A percentile compares a stretch with the other conserved stretches of the same genome.
Evolutionary conservation across 495 filamentous ascomycete genomes (phyloP).

Genomic region (Thozetella sp.): DNA sequence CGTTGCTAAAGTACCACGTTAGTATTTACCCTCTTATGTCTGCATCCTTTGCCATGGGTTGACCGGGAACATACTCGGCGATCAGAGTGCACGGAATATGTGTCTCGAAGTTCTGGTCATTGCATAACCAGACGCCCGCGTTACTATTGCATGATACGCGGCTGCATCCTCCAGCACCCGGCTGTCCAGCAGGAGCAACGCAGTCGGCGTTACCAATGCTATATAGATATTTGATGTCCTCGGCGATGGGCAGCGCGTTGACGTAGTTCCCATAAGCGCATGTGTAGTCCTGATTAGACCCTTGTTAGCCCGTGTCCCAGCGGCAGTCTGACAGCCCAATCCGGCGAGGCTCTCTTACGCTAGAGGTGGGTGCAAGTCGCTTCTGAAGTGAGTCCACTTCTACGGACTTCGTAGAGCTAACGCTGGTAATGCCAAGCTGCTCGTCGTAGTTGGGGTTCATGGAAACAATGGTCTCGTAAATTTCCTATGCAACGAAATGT

Average conservation of each 20-base stretch:
- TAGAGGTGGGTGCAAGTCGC: conserved; percentile 16
- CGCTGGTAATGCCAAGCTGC: conserved; percentile 14
- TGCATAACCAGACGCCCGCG: conserved; percentile 18
- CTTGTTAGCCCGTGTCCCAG: too few species aligned
- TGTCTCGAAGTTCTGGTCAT: conserved; percentile 10
- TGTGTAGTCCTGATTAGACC: conserved; percentile 14
- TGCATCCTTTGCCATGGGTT: neutral
- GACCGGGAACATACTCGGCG: conserved; percentile 10
- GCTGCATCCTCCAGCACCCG: conserved; percentile 15
- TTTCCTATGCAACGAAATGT: conserved; percentile 9
- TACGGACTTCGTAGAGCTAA: conserved; percentile 6
- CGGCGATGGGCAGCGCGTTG: conserved; percentile 13
- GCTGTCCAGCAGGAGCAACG: conserved; percentile 13
- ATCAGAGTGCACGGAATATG: conserved; percentile 13
- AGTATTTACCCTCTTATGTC: neutral
- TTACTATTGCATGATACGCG: conserved; percentile 12
- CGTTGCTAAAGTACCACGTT: conserved; percentile 10
- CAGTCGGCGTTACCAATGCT: conserved; percentile 20
- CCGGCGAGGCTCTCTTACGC: conserved; percentile 9
- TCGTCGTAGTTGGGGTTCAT: conserved; percentile 17
- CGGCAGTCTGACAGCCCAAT: too few species aligned
- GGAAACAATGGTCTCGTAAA: conserved; percentile 11
- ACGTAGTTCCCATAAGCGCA: conserved; percentile 17
- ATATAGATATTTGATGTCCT: conserved; percentile 16
- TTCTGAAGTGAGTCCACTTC: conserved; percentile 10